A percentile compares a stretch with the other conserved stretches of the same genome.
Evolutionary conservation across 768 basidiomycete species (phyloP).

Genomic region (Suillus discolor): DNA sequence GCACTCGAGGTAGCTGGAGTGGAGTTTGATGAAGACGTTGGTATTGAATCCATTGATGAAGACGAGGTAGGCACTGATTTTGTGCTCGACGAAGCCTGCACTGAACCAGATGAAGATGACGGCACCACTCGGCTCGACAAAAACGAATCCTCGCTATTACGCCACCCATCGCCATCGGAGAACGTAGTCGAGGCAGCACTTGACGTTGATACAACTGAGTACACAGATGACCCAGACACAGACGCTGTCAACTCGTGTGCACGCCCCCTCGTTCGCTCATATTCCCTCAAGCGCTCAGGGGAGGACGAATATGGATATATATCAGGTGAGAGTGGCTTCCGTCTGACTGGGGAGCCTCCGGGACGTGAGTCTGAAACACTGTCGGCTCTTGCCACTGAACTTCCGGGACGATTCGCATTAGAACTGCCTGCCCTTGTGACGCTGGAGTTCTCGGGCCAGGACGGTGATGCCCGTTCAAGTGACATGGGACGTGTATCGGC

Average conservation of each 20-base stretch:
- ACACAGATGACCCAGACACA: constrained; percentile 29
- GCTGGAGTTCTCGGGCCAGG: neutral
- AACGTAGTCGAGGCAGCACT: constrained; percentile 17
- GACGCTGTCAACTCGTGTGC: constrained; percentile 23
- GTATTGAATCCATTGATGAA: neutral
- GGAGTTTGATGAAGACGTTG: neutral
- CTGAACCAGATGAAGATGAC: neutral
- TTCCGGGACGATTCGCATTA: neutral
- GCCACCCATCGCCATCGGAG: constrained; percentile 10
- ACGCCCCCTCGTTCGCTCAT: constrained; percentile 10
- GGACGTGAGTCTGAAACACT: neutral
- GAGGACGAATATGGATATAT: neutral
- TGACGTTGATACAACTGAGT: constrained; percentile 25
- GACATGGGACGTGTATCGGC: constrained; percentile 2
- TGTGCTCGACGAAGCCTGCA: constrained; percentile 1
- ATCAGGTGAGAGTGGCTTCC: neutral
- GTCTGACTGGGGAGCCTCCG: neutral
- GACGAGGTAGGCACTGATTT: neutral
- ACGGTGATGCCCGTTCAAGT: neutral
- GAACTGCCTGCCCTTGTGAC: constrained; percentile 1
- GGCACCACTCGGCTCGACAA: neutral
- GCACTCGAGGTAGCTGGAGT: constrained; percentile 2
- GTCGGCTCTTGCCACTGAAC: neutral
- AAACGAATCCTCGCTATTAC: neutral
- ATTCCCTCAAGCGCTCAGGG: neutral